Evolutionary conservation across 2,329 filamentous ascomycete species (phyloP).

Genomic region (Whalleya microplaca): DNA sequence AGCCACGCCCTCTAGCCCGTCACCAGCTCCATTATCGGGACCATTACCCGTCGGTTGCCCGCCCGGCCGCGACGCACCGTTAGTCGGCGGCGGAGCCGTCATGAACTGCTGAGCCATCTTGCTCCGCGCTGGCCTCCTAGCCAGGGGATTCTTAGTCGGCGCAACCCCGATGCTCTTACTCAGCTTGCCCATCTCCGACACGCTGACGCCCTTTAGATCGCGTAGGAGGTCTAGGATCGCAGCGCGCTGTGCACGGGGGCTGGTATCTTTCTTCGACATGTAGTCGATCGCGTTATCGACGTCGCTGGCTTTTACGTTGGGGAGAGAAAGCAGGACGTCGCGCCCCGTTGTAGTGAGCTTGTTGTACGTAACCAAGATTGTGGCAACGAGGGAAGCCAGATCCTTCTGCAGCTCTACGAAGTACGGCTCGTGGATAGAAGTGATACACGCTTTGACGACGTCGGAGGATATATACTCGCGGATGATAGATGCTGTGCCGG

Average conservation of each 20-base stretch:
- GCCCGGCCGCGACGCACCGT: conserved; percentile 24
- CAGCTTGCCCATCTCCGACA: conserved; percentile 91
- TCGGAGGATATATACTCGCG: conserved; percentile 89
- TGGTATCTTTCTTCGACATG: conserved; percentile 60
- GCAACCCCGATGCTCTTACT: conserved; percentile 52
- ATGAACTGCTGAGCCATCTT: conserved; percentile 71
- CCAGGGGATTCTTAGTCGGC: conserved; percentile 23
- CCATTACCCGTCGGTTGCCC: conserved; percentile 19
- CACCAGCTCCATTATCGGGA: conserved; percentile 45
- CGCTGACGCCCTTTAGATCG: conserved; percentile 85
- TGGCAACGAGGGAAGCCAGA: conserved; percentile 82
- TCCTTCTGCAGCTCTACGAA: conserved; percentile 97
- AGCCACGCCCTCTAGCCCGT: conserved; percentile 59
- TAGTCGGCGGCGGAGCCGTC: conserved; percentile 50
- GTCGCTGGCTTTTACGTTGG: conserved; percentile 71
- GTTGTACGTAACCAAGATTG: conserved; percentile 79
- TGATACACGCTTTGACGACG: conserved; percentile 87
- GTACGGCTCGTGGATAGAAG: conserved; percentile 90
- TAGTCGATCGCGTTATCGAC: conserved; percentile 68
- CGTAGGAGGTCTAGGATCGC: conserved; percentile 84
- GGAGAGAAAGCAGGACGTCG: conserved; percentile 76
- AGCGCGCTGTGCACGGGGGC: conserved; percentile 77
- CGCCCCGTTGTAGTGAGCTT: conserved; percentile 71
- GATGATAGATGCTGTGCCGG: conserved; percentile 66
- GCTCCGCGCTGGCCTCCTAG: conserved; percentile 52